phyloP scores from a whole-genome alignment of 2,329 filamentous ascomycete species.

The Microsporum canis region DNA sequence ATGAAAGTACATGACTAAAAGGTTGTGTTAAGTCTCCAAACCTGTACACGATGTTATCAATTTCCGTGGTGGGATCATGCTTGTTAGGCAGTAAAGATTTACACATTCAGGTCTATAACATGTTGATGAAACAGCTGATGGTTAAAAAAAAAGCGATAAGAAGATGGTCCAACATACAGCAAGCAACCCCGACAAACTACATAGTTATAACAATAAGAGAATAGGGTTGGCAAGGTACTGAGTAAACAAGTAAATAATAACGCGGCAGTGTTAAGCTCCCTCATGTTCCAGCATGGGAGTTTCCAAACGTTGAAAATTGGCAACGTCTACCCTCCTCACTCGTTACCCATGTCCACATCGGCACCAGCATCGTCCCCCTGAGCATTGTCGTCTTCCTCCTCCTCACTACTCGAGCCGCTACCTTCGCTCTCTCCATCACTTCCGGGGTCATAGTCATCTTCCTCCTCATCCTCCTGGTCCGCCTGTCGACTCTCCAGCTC shows the following conservation, averaged over 20 bases:
- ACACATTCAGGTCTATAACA: too few relatives aligned
- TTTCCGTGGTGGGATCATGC: too few relatives aligned
- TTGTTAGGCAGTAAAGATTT: too few relatives aligned
- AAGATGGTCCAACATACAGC: not conserved
- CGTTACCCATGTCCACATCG: not conserved
- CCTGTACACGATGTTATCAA: too few relatives aligned
- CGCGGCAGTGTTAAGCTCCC: not conserved
- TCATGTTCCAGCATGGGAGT: conserved; percentile 1
- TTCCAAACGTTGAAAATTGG: not conserved
- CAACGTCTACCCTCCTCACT: not conserved
- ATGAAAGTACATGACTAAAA: too few relatives aligned
- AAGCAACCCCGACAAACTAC: not conserved
- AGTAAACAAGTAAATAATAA: not conserved
- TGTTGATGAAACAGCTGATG: too few relatives aligned
- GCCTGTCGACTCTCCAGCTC: conserved; percentile 29
- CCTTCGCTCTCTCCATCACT: conserved; percentile 39
- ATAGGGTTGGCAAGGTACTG: not conserved
- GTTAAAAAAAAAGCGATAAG: not conserved
- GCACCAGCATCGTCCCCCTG: not conserved
- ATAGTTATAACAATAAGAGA: not conserved
- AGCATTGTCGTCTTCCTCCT: conserved; percentile 24
- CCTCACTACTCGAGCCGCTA: conserved; percentile 35
- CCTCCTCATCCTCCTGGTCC: conserved; percentile 38
- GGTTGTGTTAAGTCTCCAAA: too few relatives aligned
- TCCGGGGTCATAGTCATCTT: conserved; percentile 43